These are phyloP conservation scores for Tylopilus sp. DNA, from an alignment of 768 basidiomycete species.

Conservation along the genomic window DNA sequence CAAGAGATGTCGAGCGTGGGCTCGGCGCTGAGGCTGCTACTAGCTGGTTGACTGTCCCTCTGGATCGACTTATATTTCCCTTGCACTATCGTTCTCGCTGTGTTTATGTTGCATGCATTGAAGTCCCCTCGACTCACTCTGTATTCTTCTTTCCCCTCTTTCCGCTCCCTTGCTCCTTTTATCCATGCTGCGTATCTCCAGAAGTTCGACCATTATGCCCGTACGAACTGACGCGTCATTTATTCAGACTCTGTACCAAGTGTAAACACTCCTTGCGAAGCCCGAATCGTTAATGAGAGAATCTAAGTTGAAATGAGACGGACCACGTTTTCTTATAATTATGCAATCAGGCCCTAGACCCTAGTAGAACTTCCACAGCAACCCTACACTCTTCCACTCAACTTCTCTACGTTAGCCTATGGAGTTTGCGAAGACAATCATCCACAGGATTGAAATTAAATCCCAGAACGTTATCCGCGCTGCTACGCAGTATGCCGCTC, in stretches of 20 bases:
- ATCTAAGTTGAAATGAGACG: too few relatives aligned
- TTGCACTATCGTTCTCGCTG: not conserved
- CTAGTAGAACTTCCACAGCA: too few relatives aligned
- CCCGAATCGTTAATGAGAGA: too few relatives aligned
- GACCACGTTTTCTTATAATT: too few relatives aligned
- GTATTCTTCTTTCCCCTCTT: not conserved
- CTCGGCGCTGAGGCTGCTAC: slow-evolving; percentile 6
- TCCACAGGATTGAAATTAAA: not conserved
- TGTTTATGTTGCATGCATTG: not conserved
- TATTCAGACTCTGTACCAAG: too few relatives aligned
- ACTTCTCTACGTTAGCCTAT: not conserved
- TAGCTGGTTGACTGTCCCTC: slow-evolving; percentile 1
- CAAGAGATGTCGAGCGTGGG: slow-evolving; percentile 29
- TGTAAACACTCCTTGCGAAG: too few relatives aligned
- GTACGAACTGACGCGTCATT: too few relatives aligned
- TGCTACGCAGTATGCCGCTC: slow-evolving; percentile 1
- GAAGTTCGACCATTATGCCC: too few relatives aligned
- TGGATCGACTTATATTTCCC: not conserved
- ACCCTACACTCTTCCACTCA: too few relatives aligned
- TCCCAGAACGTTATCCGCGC: not conserved
- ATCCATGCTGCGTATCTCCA: too few relatives aligned
- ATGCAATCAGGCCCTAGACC: too few relatives aligned
- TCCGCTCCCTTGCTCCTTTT: not conserved
- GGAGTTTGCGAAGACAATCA: not conserved
- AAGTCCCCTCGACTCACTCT: not conserved